These are phyloP conservation scores for Gossypium davidsonii DNA, from an alignment of 441 rosid species.

Conservation along the genomic window DNA sequence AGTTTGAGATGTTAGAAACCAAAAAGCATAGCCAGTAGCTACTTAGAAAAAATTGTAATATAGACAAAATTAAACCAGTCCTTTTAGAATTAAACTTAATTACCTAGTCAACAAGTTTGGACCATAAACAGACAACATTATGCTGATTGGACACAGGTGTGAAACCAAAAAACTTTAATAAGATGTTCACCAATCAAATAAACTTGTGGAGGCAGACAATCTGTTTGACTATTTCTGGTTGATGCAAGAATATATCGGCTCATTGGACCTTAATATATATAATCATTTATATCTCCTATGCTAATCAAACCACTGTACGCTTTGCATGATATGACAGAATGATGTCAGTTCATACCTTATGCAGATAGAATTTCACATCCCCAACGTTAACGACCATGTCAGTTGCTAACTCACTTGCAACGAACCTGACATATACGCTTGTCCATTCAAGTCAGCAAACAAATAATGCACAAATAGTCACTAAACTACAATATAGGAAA, in stretches of 20 bases:
- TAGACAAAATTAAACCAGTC: neutral
- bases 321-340: neutral
- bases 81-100: neutral
- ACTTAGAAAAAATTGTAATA: neutral
- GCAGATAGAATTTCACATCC: slow-evolving; percentile 54
- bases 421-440: slow-evolving; percentile 38
- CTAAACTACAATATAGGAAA: neutral
- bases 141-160: neutral
- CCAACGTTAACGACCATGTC: slow-evolving; percentile 47
- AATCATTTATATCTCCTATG: neutral
- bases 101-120: slow-evolving; percentile 1
- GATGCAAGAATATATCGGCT: neutral
- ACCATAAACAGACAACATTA: slow-evolving; percentile 1
- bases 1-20: slow-evolving; percentile 9
- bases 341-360: slow-evolving; percentile 39
- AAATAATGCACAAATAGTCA: neutral
- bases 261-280: neutral
- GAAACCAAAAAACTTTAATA: neutral
- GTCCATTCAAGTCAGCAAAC: slow-evolving; percentile 8
- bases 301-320: neutral
- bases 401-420: slow-evolving; percentile 56
- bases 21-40: neutral
- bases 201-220: neutral
- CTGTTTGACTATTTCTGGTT: neutral
- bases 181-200: neutral